Evolutionary conservation across 2,329 filamentous ascomycete species (phyloP).

Genomic region (Nemania abortiva): DNA sequence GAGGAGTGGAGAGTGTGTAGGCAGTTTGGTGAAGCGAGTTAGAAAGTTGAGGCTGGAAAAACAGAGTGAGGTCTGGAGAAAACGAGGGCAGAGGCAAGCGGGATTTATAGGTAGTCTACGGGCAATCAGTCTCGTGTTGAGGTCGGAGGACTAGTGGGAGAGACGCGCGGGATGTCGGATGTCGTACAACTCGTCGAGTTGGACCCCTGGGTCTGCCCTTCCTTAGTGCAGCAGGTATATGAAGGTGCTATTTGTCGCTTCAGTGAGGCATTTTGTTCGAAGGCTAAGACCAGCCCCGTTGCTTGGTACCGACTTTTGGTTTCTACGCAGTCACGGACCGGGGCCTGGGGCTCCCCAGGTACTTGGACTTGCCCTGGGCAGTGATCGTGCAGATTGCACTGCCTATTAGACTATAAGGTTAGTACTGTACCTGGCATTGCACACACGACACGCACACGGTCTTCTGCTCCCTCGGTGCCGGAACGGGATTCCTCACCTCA

Average conservation of each 20-base stretch:
- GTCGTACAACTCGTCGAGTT: constrained; percentile 20
- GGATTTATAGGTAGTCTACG: constrained; percentile 34
- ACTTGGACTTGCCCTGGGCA: constrained; percentile 6
- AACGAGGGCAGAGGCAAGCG: constrained; percentile 27
- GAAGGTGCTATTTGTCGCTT: constrained; percentile 10
- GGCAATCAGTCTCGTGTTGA: constrained; percentile 19
- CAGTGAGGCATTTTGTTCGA: constrained; percentile 40
- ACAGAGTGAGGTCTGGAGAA: not conserved
- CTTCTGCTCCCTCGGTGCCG: constrained; percentile 34
- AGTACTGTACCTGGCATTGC: constrained; percentile 9
- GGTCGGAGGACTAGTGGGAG: constrained; percentile 21
- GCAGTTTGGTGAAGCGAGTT: not conserved
- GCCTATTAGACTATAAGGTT: not conserved
- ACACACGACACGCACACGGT: constrained; percentile 25
- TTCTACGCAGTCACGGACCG: constrained; percentile 3
- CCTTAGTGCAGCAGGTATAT: constrained; percentile 10
- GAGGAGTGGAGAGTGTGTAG: not conserved
- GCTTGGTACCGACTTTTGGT: constrained; percentile 19
- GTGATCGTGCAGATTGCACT: constrained; percentile 9
- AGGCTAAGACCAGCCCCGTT: constrained; percentile 28
- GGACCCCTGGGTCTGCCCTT: constrained; percentile 31
- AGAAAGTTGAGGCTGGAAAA: not conserved
- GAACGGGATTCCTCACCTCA: constrained; percentile 20
- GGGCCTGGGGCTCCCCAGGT: not conserved
- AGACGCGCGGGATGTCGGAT: not conserved